Evolutionary conservation across 2,329 filamentous ascomycete species (phyloP).

Genomic region (Pseudogymnoascus sp.): DNA sequence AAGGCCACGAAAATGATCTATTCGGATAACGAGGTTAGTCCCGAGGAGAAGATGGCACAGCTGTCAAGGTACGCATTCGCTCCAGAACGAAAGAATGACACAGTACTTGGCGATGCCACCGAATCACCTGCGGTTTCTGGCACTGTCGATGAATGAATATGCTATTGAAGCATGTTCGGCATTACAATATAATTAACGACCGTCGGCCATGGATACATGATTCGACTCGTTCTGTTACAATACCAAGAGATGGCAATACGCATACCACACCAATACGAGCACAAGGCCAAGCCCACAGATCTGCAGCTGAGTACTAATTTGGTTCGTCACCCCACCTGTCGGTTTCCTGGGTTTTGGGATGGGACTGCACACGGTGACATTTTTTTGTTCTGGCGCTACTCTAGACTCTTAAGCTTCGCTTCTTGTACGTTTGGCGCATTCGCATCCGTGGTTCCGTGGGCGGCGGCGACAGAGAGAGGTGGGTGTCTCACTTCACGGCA

Average conservation of each 20-base stretch:
- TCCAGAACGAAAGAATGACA: constrained; percentile 34
- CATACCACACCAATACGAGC: neutral
- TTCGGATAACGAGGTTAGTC: constrained; percentile 69
- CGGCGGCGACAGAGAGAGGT: neutral
- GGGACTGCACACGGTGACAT: neutral
- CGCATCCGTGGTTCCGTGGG: neutral
- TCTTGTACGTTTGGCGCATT: neutral
- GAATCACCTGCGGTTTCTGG: constrained; percentile 20
- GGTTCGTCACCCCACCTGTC: constrained; percentile 9
- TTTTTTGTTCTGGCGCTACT: neutral
- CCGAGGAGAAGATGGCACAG: constrained; percentile 81
- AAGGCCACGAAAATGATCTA: constrained; percentile 71
- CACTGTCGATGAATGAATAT: constrained; percentile 16
- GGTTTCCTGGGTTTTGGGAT: constrained; percentile 1
- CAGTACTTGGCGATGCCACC: constrained; percentile 23
- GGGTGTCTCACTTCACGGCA: constrained; percentile 1
- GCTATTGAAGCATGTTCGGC: neutral
- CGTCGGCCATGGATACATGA: neutral
- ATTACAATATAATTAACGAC: neutral
- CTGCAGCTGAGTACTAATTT: constrained; percentile 11
- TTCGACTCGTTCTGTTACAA: neutral
- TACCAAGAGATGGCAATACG: neutral
- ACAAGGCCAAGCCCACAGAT: neutral
- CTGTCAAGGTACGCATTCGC: constrained; percentile 68
- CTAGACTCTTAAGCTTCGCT: neutral